Evolutionary conservation across 257 asterid genomes (phyloP).

Genomic region (Solanum medicagineum): DNA sequence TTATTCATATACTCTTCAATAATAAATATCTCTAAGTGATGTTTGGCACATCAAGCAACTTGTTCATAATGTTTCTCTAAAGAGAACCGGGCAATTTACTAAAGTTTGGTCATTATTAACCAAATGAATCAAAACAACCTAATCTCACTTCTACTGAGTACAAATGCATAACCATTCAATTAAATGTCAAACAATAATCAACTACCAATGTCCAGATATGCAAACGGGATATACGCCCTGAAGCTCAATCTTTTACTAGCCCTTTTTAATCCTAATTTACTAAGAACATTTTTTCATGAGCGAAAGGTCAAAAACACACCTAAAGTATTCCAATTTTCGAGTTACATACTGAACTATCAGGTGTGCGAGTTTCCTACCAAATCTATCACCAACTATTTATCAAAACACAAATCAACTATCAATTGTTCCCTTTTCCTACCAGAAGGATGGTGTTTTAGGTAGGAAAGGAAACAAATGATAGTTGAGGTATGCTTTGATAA

Average conservation of each 20-base stretch:
- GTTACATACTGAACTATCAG: too few species aligned
- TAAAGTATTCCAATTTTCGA: too few species aligned
- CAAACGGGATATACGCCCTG: neutral
- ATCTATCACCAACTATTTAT: too few species aligned
- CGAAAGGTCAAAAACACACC: too few species aligned
- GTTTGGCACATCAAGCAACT: neutral
- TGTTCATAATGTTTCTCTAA: neutral
- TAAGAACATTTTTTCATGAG: neutral
- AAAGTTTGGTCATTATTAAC: neutral
- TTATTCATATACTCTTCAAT: neutral
- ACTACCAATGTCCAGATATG: neutral
- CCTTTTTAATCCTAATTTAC: neutral
- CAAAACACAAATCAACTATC: too few species aligned
- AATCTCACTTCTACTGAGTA: neutral
- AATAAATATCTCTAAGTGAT: neutral
- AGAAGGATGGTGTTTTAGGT: neutral
- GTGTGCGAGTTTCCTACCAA: too few species aligned
- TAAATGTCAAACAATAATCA: neutral
- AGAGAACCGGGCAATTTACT: neutral
- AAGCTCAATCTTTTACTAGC: neutral
- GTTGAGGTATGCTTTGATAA: too few species aligned
- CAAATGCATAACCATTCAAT: neutral
- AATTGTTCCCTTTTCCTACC: too few species aligned
- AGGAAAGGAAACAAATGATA: neutral
- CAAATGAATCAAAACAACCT: neutral